These are phyloP conservation scores for Fusarium annulatum DNA, from an alignment of 2,329 filamentous ascomycete species.

Conservation along the genomic window DNA sequence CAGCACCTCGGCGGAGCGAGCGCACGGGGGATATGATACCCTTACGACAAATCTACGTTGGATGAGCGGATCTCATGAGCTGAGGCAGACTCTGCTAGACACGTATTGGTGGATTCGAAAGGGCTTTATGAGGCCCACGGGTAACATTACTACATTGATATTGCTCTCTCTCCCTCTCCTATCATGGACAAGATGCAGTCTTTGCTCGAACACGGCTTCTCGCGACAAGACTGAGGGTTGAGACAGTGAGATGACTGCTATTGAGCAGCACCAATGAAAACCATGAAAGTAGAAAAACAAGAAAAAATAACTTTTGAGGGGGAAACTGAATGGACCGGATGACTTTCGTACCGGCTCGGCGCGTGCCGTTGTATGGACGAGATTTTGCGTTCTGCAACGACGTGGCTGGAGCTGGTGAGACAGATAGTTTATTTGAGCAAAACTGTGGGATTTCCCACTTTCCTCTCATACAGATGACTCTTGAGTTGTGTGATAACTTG, in stretches of 20 bases:
- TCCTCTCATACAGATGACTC: slow-evolving; percentile 28
- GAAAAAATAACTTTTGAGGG: slow-evolving; percentile 39
- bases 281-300: slow-evolving; percentile 43
- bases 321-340: slow-evolving; percentile 40
- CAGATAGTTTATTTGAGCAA: slow-evolving; percentile 44
- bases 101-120: slow-evolving; percentile 35
- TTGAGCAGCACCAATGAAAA: slow-evolving; percentile 30
- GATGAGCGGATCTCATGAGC: slow-evolving; percentile 47
- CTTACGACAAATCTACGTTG: slow-evolving; percentile 51
- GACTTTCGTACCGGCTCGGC: slow-evolving; percentile 41
- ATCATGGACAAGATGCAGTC: slow-evolving; percentile 14
- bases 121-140: slow-evolving; percentile 20
- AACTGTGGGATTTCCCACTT: slow-evolving; percentile 37
- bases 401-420: slow-evolving; percentile 37
- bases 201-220: slow-evolving; percentile 21
- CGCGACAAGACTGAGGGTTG: slow-evolving; percentile 27
- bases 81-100: slow-evolving; percentile 41
- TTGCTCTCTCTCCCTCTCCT: slow-evolving; percentile 24
- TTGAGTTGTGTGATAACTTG: neutral
- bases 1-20: slow-evolving; percentile 39
- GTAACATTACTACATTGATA: slow-evolving; percentile 26
- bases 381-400: slow-evolving; percentile 13
- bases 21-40: slow-evolving; percentile 50
- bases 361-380: slow-evolving; percentile 12
- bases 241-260: slow-evolving; percentile 25